Evolutionary conservation across 2,329 filamentous ascomycete genomes (phyloP).

Genomic region (Botrytis cinerea): DNA sequence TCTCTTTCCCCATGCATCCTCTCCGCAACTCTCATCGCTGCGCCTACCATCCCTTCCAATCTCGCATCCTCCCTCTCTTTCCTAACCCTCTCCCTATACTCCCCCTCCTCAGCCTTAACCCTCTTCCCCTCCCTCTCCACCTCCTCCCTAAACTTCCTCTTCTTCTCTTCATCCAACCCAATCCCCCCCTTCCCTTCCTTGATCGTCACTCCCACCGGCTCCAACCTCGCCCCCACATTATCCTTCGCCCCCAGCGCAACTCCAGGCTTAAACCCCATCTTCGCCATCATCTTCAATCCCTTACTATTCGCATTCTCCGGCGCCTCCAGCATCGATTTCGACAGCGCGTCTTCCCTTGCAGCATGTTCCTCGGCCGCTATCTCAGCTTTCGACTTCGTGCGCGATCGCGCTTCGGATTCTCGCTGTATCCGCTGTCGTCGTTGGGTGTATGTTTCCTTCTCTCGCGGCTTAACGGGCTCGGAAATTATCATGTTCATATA

Average conservation of each 20-base stretch:
- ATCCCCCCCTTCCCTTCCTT: constrained; percentile 83
- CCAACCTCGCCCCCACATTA: constrained; percentile 49
- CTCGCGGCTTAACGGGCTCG: constrained; percentile 54
- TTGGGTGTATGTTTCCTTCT: constrained; percentile 64
- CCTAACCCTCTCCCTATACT: constrained; percentile 59
- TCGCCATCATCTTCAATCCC: constrained; percentile 94
- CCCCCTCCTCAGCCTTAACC: constrained; percentile 60
- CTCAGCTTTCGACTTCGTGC: constrained; percentile 79
- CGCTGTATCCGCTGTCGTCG: constrained; percentile 47
- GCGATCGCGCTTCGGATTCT: constrained; percentile 67
- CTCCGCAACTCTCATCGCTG: constrained; percentile 85
- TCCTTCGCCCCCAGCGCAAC: constrained; percentile 69
- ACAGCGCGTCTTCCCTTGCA: constrained; percentile 73
- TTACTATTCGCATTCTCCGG: constrained; percentile 67
- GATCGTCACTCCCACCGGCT: constrained; percentile 74
- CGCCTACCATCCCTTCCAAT: constrained; percentile 68
- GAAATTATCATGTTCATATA: constrained; percentile 96
- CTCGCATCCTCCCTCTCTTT: constrained; percentile 69
- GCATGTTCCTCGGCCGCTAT: constrained; percentile 71
- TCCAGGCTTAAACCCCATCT: constrained; percentile 84
- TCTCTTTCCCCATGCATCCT: constrained; percentile 76
- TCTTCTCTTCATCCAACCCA: constrained; percentile 79
- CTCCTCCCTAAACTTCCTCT: constrained; percentile 70
- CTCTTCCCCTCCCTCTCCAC: constrained; percentile 60
- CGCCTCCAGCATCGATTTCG: constrained; percentile 68